Evolutionary conservation across 768 basidiomycete species (phyloP).

Genomic region (Mycena albidolilacea): DNA sequence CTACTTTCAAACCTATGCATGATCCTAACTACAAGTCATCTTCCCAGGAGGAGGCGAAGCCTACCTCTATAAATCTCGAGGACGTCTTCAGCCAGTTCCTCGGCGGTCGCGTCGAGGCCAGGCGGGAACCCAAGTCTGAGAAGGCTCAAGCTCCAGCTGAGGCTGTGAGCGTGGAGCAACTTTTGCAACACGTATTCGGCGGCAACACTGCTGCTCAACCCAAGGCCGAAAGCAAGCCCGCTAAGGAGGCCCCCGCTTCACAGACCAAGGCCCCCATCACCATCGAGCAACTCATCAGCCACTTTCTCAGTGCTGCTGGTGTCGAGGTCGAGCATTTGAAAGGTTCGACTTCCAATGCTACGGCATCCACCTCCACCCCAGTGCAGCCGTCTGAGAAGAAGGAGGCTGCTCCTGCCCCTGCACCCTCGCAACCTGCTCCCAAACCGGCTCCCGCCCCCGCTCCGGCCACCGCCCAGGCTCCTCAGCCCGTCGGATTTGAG

Average conservation of each 20-base stretch:
- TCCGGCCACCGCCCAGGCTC: constrained; percentile 5
- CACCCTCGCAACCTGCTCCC: not conserved
- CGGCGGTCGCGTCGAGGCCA: too few relatives aligned
- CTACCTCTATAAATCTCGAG: too few relatives aligned
- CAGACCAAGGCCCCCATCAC: constrained; percentile 19
- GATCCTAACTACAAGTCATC: too few relatives aligned
- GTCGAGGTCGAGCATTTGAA: constrained; percentile 15
- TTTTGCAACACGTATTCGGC: too few relatives aligned
- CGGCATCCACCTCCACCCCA: not conserved
- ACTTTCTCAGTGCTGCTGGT: constrained; percentile 33
- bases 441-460: constrained; percentile 9
- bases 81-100: too few relatives aligned
- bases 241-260: constrained; percentile 2
- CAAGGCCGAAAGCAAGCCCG: constrained; percentile 1
- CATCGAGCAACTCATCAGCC: constrained; percentile 34
- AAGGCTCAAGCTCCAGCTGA: too few relatives aligned
- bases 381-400: not conserved
- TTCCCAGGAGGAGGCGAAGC: too few relatives aligned
- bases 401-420: not conserved
- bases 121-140: too few relatives aligned
- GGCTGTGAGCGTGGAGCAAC: too few relatives aligned
- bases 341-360: constrained; percentile 1
- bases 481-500: constrained; percentile 5
- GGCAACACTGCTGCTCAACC: not conserved
- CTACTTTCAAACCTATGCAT: too few relatives aligned